Base-by-base conservation (phyloP, 306 rosid species). In the Styphnolobium japonicum region DNA sequence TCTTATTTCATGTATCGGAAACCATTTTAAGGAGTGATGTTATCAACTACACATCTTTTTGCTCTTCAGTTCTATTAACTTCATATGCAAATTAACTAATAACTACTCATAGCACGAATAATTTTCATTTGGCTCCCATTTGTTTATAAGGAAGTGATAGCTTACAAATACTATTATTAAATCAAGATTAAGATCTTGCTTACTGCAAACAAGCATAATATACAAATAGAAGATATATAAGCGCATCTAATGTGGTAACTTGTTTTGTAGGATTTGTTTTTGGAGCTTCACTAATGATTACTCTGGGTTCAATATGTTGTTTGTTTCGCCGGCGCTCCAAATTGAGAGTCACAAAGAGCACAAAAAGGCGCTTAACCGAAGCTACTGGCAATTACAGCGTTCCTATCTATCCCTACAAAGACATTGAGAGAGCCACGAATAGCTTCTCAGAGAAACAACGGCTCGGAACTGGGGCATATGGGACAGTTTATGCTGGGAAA, bases 401-500 rank as follows among this genome's bases (percentile, higher is more conserved):
- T 45, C 96, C 92, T 2, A 76, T 93, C 31, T 92, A 91, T 62
- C 75, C 89, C 71, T 89, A 87, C 89, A 95, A 84, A 83, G 98
- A 91, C 83, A 90, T 95, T 0, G 96, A 86, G 84, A 93, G 77
- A 82, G 98, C 98, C 49, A 95, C 99, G 3, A 86, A 84, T 71
- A 76, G 89, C 65, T 95, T 95, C 93, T 90, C 99, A 5, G 98
- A 93, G 27, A 89, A 87, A 53, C 92, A 89, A 48, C 82, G 87
- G 69, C 85, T 95, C 0, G 98, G 99, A 64, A 89, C 89, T 1
- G 99, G 99, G 6, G 99, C 98, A 15, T 95, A 86, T 67, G 98
- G 96, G 6, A 91, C 99, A 14, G 99, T 95, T 43, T 93, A 91
- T 57, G 97, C 96, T 2, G 99, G 92, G 36, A 95, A 90, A 72